phyloP scores from a whole-genome alignment of 805 yeast genomes.

The Candida xiaguanensis region DNA sequence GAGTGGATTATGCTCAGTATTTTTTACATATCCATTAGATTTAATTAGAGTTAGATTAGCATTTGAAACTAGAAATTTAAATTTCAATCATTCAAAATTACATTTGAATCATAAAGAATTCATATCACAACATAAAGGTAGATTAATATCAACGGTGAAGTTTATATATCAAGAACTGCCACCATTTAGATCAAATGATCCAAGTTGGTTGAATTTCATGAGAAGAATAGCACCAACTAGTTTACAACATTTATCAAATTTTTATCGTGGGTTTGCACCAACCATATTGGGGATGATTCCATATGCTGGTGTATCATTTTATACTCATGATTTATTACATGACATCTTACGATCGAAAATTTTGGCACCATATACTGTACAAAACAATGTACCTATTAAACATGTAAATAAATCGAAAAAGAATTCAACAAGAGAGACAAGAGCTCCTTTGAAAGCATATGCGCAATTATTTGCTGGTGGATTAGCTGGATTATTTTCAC shows the following conservation, averaged over 20 bases:
- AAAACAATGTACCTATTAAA: slow-evolving; percentile 47
- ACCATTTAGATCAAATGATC: slow-evolving; percentile 30
- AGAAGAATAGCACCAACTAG: slow-evolving; percentile 29
- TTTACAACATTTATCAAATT: slow-evolving; percentile 51
- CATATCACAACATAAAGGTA: slow-evolving; percentile 27
- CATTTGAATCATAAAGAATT: slow-evolving; percentile 21
- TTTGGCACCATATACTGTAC: slow-evolving; percentile 52
- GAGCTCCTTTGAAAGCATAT: slow-evolving; percentile 78
- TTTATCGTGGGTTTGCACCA: slow-evolving; percentile 91
- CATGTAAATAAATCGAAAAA: slow-evolving; percentile 19
- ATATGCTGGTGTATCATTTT: slow-evolving; percentile 95
- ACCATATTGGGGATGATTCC: slow-evolving; percentile 95
- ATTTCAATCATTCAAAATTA: slow-evolving; percentile 16
- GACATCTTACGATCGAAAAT: slow-evolving; percentile 70
- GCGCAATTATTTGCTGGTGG: slow-evolving; percentile 96
- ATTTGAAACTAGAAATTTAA: slow-evolving; percentile 60
- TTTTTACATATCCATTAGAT: slow-evolving; percentile 89
- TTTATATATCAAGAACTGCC: slow-evolving; percentile 35
- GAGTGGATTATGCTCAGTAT: slow-evolving; percentile 84
- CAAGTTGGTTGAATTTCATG: slow-evolving; percentile 33
- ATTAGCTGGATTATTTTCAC: slow-evolving; percentile 90
- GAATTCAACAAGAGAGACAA: slow-evolving; percentile 33
- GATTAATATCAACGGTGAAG: slow-evolving; percentile 27
- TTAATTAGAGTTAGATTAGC: slow-evolving; percentile 88
- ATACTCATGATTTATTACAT: slow-evolving; percentile 88